phyloP scores from a whole-genome alignment of 371 early-diverging fungal species.

The Blastocladiella emersonii region DNA sequence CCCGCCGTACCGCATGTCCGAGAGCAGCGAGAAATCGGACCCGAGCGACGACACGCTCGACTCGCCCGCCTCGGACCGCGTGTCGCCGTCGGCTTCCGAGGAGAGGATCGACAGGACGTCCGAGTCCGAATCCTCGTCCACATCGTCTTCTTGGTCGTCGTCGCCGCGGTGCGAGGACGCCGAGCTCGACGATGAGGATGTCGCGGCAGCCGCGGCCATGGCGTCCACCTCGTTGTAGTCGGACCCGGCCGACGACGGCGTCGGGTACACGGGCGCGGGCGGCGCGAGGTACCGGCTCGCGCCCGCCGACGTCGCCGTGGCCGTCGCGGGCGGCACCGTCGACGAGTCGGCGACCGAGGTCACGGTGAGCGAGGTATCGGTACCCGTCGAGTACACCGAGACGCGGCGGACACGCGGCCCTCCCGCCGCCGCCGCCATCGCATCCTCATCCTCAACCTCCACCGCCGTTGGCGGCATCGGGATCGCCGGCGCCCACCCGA shows the following conservation, averaged over 20 bases:
- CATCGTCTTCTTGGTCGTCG: background rate
- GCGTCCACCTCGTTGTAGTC: background rate
- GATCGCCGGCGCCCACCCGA: background rate
- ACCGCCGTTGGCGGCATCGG: background rate
- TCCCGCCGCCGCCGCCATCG: too few relatives aligned
- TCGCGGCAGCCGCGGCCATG: background rate
- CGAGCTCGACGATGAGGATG: background rate
- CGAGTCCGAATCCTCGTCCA: background rate
- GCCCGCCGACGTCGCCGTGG: background rate
- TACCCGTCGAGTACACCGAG: too few relatives aligned
- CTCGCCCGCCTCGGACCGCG: background rate
- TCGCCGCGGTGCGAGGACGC: background rate
- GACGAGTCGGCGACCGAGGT: background rate
- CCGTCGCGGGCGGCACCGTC: background rate
- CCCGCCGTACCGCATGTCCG: background rate
- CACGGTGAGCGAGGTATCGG: too few relatives aligned
- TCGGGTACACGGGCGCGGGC: background rate
- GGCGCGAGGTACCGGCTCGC: too few relatives aligned
- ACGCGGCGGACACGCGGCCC: too few relatives aligned
- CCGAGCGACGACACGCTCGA: background rate
- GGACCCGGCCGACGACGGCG: background rate
- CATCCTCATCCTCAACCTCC: background rate
- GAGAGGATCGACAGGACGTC: background rate
- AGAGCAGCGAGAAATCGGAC: background rate
- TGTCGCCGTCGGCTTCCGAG: too few relatives aligned